These are phyloP conservation scores for Colletotrichum sp. DNA, from an alignment of 2,329 filamentous ascomycete genomes.

Conservation along the genomic window DNA sequence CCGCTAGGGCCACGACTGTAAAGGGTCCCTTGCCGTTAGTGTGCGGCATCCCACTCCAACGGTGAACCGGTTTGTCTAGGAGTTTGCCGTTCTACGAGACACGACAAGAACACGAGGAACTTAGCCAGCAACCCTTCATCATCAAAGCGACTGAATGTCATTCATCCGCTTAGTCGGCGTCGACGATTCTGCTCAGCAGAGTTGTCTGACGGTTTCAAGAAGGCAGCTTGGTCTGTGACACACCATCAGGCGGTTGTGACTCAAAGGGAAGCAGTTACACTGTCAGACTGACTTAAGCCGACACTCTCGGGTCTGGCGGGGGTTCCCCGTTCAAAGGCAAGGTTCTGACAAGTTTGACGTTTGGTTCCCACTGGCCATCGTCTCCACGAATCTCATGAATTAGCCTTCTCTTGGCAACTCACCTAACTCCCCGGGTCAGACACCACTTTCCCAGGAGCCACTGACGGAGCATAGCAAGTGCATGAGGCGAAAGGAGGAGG, in stretches of 20 bases:
- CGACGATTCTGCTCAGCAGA: not conserved
- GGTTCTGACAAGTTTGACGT: constrained; percentile 2
- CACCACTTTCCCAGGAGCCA: not conserved
- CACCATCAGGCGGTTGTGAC: not conserved
- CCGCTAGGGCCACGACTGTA: not conserved
- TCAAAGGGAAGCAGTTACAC: not conserved
- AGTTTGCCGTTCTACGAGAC: not conserved
- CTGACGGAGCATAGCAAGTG: not conserved
- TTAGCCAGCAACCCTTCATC: not conserved
- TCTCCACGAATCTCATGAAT: not conserved
- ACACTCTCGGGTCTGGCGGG: not conserved
- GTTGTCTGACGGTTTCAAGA: not conserved
- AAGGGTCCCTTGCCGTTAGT: not conserved
- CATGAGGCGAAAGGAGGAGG: not conserved
- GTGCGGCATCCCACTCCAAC: not conserved
- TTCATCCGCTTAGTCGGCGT: not conserved
- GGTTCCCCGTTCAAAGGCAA: not conserved
- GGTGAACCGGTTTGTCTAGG: not conserved
- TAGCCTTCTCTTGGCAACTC: not conserved
- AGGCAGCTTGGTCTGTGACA: not conserved
- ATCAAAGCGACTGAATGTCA: not conserved
- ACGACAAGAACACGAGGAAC: not conserved
- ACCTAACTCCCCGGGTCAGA: not conserved
- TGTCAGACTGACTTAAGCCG: not conserved
- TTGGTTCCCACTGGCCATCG: not conserved